Percentiles rank a stretch among this genome's conserved stretches.
phyloP scores from a whole-genome alignment of 192 early-diverging fungal species.

The Backusella psychrophila region DNA sequence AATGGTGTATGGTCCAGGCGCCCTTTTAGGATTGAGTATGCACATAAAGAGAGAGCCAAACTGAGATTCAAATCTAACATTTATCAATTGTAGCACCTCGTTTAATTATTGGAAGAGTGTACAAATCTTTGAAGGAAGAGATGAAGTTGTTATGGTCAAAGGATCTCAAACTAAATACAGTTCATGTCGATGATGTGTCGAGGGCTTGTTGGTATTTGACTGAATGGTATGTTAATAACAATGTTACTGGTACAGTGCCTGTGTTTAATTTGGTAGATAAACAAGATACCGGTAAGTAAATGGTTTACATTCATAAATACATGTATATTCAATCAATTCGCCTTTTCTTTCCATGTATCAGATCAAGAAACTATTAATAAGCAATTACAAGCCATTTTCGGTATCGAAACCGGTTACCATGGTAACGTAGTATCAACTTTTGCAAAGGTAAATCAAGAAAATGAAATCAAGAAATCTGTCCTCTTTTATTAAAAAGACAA shows the following conservation, averaged over 20 bases:
- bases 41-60: not conserved
- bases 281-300: slow-evolving; percentile 73
- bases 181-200: slow-evolving; percentile 86
- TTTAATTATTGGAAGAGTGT: slow-evolving; percentile 90
- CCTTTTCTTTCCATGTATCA: slow-evolving; percentile 21
- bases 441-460: slow-evolving; percentile 60
- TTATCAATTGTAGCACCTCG: slow-evolving; percentile 67
- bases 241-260: slow-evolving; percentile 35
- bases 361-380: slow-evolving; percentile 82
- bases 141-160: slow-evolving; percentile 96
- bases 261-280: slow-evolving; percentile 89
- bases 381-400: slow-evolving; percentile 68
- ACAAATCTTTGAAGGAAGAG: slow-evolving; percentile 73
- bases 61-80: slow-evolving; percentile 10
- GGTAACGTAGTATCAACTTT: slow-evolving; percentile 73
- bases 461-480: not conserved
- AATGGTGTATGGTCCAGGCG: slow-evolving; percentile 84
- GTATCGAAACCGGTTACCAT: slow-evolving; percentile 83
- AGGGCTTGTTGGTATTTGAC: slow-evolving; percentile 59
- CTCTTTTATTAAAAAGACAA: not conserved
- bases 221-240: slow-evolving; percentile 47
- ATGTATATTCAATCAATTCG: not conserved
- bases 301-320: not conserved
- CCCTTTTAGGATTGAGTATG: slow-evolving; percentile 75
- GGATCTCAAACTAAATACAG: slow-evolving; percentile 90